Percentiles rank a stretch among this genome's conserved stretches.
Conservation (phyloP, 768 basidiomycete species). For the Kwoniella sp. region DNA sequence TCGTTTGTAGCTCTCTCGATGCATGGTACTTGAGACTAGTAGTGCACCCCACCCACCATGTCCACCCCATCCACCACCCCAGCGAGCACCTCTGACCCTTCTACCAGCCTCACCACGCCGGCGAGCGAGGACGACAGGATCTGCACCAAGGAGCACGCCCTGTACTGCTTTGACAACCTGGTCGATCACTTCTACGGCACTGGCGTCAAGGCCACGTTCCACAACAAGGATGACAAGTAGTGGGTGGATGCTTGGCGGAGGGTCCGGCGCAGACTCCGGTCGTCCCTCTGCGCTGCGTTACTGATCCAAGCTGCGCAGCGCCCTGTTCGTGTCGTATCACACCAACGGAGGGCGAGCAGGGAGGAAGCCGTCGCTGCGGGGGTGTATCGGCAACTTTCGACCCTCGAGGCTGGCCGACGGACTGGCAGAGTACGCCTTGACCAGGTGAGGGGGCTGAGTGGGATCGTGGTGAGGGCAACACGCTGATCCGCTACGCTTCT, state of each 20-base stretch:
- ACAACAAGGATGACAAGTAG: slow-evolving; percentile 65
- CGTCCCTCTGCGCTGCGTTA: not conserved
- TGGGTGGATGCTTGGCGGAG: slow-evolving; percentile 53
- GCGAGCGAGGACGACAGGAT: slow-evolving; percentile 2
- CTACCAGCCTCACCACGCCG: slow-evolving; percentile 2
- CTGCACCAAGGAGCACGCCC: slow-evolving; percentile 43
- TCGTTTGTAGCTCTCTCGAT: too few relatives aligned
- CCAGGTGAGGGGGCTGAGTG: slow-evolving; percentile 53
- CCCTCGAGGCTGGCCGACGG: slow-evolving; percentile 69
- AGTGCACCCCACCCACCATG: not conserved
- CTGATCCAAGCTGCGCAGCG: slow-evolving; percentile 54
- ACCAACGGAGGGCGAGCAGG: slow-evolving; percentile 58
- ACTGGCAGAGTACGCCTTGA: slow-evolving; percentile 80
- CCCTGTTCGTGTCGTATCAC: slow-evolving; percentile 97
- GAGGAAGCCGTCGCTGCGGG: slow-evolving; percentile 59
- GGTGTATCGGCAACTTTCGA: slow-evolving; percentile 93
- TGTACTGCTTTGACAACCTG: slow-evolving; percentile 53
- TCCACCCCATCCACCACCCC: slow-evolving; percentile 5
- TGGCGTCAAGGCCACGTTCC: slow-evolving; percentile 55
- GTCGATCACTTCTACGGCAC: slow-evolving; percentile 52
- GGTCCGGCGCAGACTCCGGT: not conserved
- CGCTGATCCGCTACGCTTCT: not conserved
- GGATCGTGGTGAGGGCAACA: not conserved
- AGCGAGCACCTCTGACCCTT: not conserved
- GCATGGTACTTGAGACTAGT: too few relatives aligned